Conservation (phyloP, 768 basidiomycete species). For the Infundibulicybe gibba region DNA sequence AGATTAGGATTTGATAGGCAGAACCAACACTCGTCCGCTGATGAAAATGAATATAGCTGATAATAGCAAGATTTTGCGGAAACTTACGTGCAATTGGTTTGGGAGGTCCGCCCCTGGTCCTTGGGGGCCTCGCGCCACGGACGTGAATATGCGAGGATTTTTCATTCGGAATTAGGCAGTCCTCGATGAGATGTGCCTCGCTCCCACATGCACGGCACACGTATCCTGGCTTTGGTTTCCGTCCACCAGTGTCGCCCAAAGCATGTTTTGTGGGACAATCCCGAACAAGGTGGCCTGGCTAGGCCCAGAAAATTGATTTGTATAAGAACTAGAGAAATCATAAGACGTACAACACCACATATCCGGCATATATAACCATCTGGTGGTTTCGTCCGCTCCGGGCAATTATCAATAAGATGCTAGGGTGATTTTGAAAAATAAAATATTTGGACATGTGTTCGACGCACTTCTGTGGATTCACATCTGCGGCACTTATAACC, state of each 20-base stretch:
- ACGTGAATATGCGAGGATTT: conserved; percentile 31
- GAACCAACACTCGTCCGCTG: conserved; percentile 97
- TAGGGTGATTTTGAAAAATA: conserved; percentile 19
- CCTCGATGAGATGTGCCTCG: conserved; percentile 80
- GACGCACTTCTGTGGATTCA: conserved; percentile 62
- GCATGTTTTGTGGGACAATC: conserved; percentile 84
- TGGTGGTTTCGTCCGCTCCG: conserved; percentile 70
- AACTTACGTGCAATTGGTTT: conserved; percentile 81
- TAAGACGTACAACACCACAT: conserved; percentile 58
- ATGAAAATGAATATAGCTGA: conserved; percentile 4
- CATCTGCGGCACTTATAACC: conserved; percentile 80
- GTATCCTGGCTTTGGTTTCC: conserved; percentile 82
- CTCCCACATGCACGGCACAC: conserved; percentile 90
- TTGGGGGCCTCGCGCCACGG: conserved; percentile 28
- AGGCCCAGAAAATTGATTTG: conserved; percentile 2
- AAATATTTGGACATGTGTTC: conserved; percentile 9
- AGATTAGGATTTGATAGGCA: conserved; percentile 93
- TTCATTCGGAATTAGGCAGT: conserved; percentile 74
- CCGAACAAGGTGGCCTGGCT: conserved; percentile 83
- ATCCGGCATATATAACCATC: conserved; percentile 87
- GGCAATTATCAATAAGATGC: conserved; percentile 79
- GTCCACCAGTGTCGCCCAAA: conserved; percentile 78
- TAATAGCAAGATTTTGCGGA: background rate
- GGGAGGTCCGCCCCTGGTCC: conserved; percentile 41
- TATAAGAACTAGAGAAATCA: background rate